A percentile compares a stretch with the other conserved stretches of the same genome.
These are phyloP conservation scores for Pythium insidiosum DNA, from an alignment of 352 stramenopile species.

Conservation along the genomic window DNA sequence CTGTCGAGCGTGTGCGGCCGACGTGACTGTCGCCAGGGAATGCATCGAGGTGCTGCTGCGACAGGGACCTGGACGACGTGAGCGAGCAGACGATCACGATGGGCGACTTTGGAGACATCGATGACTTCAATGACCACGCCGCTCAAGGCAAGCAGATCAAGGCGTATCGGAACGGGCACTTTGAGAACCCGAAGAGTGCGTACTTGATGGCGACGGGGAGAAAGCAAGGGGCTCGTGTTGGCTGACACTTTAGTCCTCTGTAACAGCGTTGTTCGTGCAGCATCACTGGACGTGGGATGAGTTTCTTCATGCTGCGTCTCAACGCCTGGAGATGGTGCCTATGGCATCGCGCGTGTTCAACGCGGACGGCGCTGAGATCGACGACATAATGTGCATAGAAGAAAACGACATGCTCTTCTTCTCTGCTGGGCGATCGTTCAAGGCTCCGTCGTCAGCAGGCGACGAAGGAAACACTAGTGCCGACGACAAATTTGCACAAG, in stretches of 20 bases:
- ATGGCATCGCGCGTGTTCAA: slow-evolving; percentile 83
- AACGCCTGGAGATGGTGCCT: slow-evolving; percentile 76
- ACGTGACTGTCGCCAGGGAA: too few relatives aligned
- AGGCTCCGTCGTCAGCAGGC: slow-evolving; percentile 47
- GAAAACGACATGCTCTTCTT: slow-evolving; percentile 89
- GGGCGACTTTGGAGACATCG: slow-evolving; percentile 71
- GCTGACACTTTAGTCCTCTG: not conserved
- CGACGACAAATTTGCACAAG: slow-evolving; percentile 53
- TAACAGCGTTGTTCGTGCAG: slow-evolving; percentile 67
- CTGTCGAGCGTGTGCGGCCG: too few relatives aligned
- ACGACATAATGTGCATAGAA: slow-evolving; percentile 89
- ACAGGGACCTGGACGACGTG: too few relatives aligned
- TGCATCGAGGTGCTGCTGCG: too few relatives aligned
- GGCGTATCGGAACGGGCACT: slow-evolving; percentile 72
- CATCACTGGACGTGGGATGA: slow-evolving; percentile 84
- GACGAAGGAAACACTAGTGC: slow-evolving; percentile 22
- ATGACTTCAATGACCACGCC: slow-evolving; percentile 75
- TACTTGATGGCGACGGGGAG: not conserved
- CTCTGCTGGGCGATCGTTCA: slow-evolving; percentile 71
- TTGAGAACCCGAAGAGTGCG: slow-evolving; percentile 63
- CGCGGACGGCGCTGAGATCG: slow-evolving; percentile 76
- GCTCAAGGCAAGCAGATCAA: slow-evolving; percentile 73
- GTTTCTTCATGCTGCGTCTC: slow-evolving; percentile 73
- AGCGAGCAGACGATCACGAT: slow-evolving; percentile 14
- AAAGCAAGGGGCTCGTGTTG: not conserved